Evolutionary conservation across 1,139 yeast species (phyloP), one percentile per base, ranked within the genome.

Genomic region (Suhomyces wounanorum): DNA sequence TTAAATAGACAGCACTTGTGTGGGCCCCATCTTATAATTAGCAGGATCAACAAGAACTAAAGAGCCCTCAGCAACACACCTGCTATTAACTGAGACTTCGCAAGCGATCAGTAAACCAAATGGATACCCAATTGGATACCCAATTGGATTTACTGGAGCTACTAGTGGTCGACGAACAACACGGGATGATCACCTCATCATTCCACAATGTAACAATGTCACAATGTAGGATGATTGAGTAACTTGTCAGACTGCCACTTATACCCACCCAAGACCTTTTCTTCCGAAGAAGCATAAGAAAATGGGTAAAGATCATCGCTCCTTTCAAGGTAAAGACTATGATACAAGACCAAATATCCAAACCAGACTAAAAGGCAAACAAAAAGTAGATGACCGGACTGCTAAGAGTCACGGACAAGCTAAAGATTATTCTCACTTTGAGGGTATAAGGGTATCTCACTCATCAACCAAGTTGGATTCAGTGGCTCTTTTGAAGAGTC

Each of bases 391-490:
- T 86, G 89, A 84, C 91, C 85, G 77, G 85, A 81, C 79, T 83
- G 84, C 91, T 77, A 77, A 83, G 89, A 87, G 78, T 84, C 89
- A 81, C 84, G 83, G 90, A 81, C 89, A 86, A 86, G 89, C 92
- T 87, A 84, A 81, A 79, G 66, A 59, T 50, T 50, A 54, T 65
- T 75, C 80, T 76, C 79, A 79, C 81, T 71, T 81, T 82, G 95
- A 89, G 96, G 96, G 96, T 82, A 81, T 82, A 84, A 85, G 89
- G 96, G 96, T 87, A 86, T 86, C 87, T 79, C 80, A 79, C 96
- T 89, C 96, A 90, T 91, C 96, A 87, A 86, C 96, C 95, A 89
- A 89, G 97, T 89, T 91, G 96, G 96, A 89, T 87, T 89, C 96
- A 88, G 96, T 90, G 96, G 96, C 97, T 91, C 96, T 85, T 89